Percentiles rank a stretch among this genome's conserved stretches.
These are phyloP conservation scores for Jackrogersella multiformis DNA, from an alignment of 495 filamentous ascomycete genomes.

Conservation along the genomic window DNA sequence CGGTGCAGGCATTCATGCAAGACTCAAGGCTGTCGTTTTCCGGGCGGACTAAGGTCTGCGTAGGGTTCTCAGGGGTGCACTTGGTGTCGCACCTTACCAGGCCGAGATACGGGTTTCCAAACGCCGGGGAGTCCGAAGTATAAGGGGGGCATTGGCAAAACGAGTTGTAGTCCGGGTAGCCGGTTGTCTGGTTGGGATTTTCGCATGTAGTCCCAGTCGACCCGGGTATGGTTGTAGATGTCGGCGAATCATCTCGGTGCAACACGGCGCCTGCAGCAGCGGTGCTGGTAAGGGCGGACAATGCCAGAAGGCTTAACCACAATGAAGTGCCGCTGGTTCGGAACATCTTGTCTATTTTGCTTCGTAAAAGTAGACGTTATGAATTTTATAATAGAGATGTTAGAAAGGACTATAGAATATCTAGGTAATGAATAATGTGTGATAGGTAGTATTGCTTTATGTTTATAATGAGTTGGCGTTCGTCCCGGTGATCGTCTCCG, in stretches of 20 bases:
- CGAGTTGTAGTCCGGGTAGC: constrained; percentile 41
- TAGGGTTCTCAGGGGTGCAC: constrained; percentile 29
- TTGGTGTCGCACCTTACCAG: constrained; percentile 41
- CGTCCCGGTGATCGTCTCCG: neutral
- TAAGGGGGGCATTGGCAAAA: constrained; percentile 41
- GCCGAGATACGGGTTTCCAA: constrained; percentile 44
- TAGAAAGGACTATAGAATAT: too few species aligned
- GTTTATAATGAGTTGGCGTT: neutral
- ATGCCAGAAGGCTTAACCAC: constrained; percentile 1
- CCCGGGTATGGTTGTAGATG: constrained; percentile 7
- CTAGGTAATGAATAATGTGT: too few species aligned
- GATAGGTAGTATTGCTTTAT: neutral
- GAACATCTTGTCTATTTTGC: constrained; percentile 18
- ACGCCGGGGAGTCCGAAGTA: constrained; percentile 22
- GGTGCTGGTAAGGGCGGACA: constrained; percentile 12
- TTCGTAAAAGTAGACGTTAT: neutral
- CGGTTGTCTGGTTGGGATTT: constrained; percentile 29
- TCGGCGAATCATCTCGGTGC: neutral
- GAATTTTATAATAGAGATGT: too few species aligned
- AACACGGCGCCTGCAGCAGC: constrained; percentile 7
- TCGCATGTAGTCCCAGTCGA: constrained; percentile 22
- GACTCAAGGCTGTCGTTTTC: constrained; percentile 33
- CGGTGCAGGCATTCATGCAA: constrained; percentile 41
- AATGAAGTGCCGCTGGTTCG: constrained; percentile 2
- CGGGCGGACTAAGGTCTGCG: constrained; percentile 24